Conservation (phyloP, 176 grass and related monocot species). For the Alopecurus myosuroides region DNA sequence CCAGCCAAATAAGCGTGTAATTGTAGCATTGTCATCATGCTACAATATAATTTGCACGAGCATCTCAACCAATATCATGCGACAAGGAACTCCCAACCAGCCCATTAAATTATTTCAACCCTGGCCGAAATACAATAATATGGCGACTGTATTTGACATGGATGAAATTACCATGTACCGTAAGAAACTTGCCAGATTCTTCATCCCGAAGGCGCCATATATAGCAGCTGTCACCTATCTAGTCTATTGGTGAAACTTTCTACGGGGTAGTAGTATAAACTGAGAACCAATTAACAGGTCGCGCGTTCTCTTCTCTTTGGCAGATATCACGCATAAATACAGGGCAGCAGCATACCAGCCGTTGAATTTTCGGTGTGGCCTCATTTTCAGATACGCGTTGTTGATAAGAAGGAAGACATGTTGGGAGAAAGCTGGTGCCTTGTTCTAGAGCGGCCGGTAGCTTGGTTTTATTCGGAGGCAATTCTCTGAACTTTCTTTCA, state of each 20-base stretch:
- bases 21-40: not conserved
- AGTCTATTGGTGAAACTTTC: too few relatives aligned
- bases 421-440: conserved; percentile 1
- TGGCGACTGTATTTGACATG: not conserved
- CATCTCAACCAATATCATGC: too few relatives aligned
- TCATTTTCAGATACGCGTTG: conserved; percentile 40
- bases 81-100: too few relatives aligned
- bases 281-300: conserved; percentile 17
- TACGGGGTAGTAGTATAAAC: too few relatives aligned
- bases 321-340: not conserved
- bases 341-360: not conserved
- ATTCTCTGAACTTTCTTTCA: conserved; percentile 29
- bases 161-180: not conserved
- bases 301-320: not conserved
- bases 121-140: too few relatives aligned
- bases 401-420: conserved; percentile 26
- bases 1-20: not conserved
- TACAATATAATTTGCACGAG: not conserved
- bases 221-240: too few relatives aligned
- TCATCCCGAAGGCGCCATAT: not conserved
- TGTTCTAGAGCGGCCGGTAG: conserved; percentile 7
- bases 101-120: too few relatives aligned
- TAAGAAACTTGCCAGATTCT: conserved; percentile 29
- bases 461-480: conserved; percentile 15
- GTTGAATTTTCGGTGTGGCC: conserved; percentile 20